Evolutionary conservation across 768 basidiomycete genomes (phyloP), one percentile per base, ranked within the genome.

Genomic region (Trichaptum fuscoviolaceum): DNA sequence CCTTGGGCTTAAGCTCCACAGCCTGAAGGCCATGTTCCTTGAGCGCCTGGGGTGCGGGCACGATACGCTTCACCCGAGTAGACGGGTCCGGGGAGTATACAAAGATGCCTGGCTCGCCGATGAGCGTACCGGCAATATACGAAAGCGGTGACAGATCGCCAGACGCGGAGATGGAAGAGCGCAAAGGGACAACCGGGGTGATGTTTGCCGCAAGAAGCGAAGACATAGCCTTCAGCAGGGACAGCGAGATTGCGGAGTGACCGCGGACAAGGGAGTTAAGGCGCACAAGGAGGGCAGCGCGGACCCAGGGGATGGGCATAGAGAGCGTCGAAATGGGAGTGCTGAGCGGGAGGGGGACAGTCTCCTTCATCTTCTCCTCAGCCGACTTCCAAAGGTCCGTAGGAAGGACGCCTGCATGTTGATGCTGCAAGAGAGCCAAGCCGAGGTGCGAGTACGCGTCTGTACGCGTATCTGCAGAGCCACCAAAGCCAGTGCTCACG

Each of bases 211-310:
- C 78, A 57, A 96, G 84, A 58, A 94, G 82, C 23, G 84, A 82
- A 67, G 83, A 84, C 86, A 96, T 93, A 72, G 87, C 87, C 74
- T 91, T 82, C 66, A 95, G 84, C 63, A 95, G 84, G 67, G 89
- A 86, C 84, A 88, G 88, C 42, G 93, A 85, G 15, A 96, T 87
- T 35, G 91, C 94, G 24, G 92, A 93, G 77, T 95, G 94, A 0
- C 93, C 93, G 7, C 93, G 88, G 64, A 93, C 87, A 58, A 96
- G 85, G 4, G 92, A 93, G 76, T 95, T 96, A 83, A 92, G 89
- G 70, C 93, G 91, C 70, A 96, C 83, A 10, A 93, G 77, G 71
- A 95, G 93, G 1, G 93, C 92, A 15, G 90, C 93, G 64, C 93
- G 88, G 35, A 94, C 92, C 91, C 94, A 94, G 1, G 91, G 80